These are phyloP conservation scores for Tilletiaria anomala DNA, from an alignment of 1,284 basidiomycete species.

Conservation along the genomic window DNA sequence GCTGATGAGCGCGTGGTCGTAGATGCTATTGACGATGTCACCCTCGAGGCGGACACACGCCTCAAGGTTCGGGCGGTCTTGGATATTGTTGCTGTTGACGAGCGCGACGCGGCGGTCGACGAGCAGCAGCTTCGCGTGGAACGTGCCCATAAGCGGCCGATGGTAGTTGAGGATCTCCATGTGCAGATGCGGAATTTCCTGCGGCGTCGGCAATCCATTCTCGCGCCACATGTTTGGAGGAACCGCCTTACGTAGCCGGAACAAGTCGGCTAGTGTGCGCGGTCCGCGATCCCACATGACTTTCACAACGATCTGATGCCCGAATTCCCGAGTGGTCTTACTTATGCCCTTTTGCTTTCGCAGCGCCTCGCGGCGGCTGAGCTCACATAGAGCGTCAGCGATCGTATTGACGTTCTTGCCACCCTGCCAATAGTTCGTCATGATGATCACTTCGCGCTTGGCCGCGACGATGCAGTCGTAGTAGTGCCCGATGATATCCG, in stretches of 20 bases:
- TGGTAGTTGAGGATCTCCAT: constrained; percentile 39
- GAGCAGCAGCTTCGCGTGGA: constrained; percentile 63
- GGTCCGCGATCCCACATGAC: constrained; percentile 39
- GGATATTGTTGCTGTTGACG: constrained; percentile 62
- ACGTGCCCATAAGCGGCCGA: constrained; percentile 48
- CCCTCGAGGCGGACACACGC: constrained; percentile 45
- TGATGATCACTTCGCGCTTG: constrained; percentile 30
- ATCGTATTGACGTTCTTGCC: constrained; percentile 35
- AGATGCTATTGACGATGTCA: constrained; percentile 56
- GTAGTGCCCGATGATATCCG: constrained; percentile 38
- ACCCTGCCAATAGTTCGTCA: constrained; percentile 39
- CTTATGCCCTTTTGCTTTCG: constrained; percentile 2
- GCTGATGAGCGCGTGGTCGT: constrained; percentile 56
- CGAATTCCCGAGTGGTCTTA: not conserved
- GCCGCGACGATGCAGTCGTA: constrained; percentile 37
- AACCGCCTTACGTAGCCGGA: constrained; percentile 29
- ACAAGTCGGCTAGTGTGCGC: constrained; percentile 30
- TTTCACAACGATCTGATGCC: constrained; percentile 23
- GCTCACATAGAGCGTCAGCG: constrained; percentile 27
- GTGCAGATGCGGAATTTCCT: constrained; percentile 26
- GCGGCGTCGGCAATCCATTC: constrained; percentile 28
- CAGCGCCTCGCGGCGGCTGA: constrained; percentile 17
- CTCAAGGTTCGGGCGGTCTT: constrained; percentile 44
- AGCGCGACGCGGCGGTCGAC: constrained; percentile 59
- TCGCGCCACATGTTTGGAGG: constrained; percentile 25